These are phyloP conservation scores for rapeseed (Brassica napus) DNA, from an alignment of 345 rosid genomes.

Conservation along the genomic window Da-Ae NC_063450.1:22760001-22760500, in stretches of 20 bases:
- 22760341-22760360: conserved; percentile 40
- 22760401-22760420: conserved; percentile 87
- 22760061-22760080: conserved; percentile 78
- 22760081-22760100: conserved; percentile 53
- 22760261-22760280: neutral
- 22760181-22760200: no score
- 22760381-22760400: conserved; percentile 68
- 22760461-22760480: conserved; percentile 88
- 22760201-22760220: no score
- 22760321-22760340: conserved; percentile 14
- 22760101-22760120: conserved; percentile 21
- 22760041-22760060: conserved; percentile 83
- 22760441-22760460: conserved; percentile 80
- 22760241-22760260: neutral
- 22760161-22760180: neutral
- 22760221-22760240: no score
- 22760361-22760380: conserved; percentile 87
- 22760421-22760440: conserved; percentile 79
- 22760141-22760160: no score
- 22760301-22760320: neutral
- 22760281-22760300: neutral
- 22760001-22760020: conserved; percentile 57
- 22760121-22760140: conserved; percentile 13
- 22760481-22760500: conserved; percentile 84
- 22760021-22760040: conserved; percentile 70